Evolutionary conservation across 2,329 filamentous ascomycete species (phyloP).

Genomic region (Botrytis cinerea): DNA sequence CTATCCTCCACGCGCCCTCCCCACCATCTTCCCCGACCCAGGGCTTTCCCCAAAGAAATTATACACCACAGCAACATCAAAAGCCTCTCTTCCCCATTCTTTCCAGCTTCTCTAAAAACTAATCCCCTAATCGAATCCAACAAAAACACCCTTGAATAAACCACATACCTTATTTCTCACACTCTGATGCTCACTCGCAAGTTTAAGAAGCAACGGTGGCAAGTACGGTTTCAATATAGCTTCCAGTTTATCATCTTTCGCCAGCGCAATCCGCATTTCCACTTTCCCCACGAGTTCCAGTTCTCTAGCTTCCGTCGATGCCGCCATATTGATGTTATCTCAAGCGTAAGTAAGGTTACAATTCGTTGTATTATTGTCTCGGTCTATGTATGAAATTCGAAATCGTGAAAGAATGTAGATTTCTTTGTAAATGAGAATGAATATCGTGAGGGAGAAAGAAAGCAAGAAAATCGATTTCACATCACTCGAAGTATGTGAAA

Average conservation of each 20-base stretch:
- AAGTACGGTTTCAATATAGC: conserved; percentile 77
- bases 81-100: neutral
- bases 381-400: neutral
- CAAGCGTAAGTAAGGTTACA: neutral
- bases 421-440: neutral
- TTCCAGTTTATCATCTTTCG: conserved; percentile 82
- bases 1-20: neutral
- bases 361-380: neutral
- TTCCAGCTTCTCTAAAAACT: neutral
- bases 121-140: neutral
- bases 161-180: conserved; percentile 72
- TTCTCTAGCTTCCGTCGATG: conserved; percentile 51
- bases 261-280: conserved; percentile 70
- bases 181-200: conserved; percentile 74
- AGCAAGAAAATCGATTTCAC: neutral
- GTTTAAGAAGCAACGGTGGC: conserved; percentile 79
- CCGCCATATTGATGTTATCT: conserved; percentile 11
- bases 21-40: neutral
- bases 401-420: neutral
- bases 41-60: neutral
- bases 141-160: neutral
- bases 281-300: conserved; percentile 81
- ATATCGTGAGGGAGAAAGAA: neutral
- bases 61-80: neutral
- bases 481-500: neutral